Evolutionary conservation across 345 rosid species (phyloP).

Genomic region (Erucastrum elatum): DNA sequence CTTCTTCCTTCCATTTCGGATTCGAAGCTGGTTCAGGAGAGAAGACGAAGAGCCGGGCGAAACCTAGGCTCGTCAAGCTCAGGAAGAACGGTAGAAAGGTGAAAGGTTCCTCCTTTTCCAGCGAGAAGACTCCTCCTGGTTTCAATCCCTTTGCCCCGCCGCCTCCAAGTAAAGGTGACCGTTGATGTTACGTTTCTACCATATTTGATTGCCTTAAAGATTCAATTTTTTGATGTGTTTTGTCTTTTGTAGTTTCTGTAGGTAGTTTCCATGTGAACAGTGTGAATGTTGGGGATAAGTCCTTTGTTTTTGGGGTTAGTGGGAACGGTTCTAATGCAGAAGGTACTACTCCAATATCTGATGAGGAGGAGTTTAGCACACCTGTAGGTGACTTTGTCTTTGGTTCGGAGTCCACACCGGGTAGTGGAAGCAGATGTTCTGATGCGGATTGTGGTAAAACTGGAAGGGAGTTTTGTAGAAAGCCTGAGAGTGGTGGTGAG

Average conservation of each 20-base stretch:
- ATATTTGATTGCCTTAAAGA: constrained; percentile 15
- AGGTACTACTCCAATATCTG: constrained; percentile 16
- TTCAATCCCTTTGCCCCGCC: constrained; percentile 52
- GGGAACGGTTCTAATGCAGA: constrained; percentile 14
- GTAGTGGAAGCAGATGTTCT: constrained; percentile 28
- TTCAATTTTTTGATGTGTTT: background rate
- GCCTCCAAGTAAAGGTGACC: constrained; percentile 29
- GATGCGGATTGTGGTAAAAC: constrained; percentile 18
- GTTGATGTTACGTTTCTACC: background rate
- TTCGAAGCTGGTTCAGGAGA: constrained; percentile 35
- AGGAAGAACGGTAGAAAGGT: constrained; percentile 55
- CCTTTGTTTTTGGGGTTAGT: constrained; percentile 39
- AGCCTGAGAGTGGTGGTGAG: constrained; percentile 25
- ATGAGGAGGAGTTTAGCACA: constrained; percentile 33
- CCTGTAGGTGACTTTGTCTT: constrained; percentile 37
- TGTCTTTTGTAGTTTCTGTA: background rate
- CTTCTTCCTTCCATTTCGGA: constrained; percentile 24
- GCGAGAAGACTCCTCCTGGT: constrained; percentile 40
- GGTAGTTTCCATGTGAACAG: too few relatives aligned
- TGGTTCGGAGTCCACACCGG: constrained; percentile 33
- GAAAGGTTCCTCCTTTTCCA: constrained; percentile 30
- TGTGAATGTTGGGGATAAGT: too few relatives aligned
- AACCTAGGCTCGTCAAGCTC: constrained; percentile 62
- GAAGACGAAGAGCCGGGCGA: constrained; percentile 36
- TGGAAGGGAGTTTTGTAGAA: constrained; percentile 18